Evolutionary conservation across 345 rosid species (phyloP).

Genomic region (Salix udensis): DNA sequence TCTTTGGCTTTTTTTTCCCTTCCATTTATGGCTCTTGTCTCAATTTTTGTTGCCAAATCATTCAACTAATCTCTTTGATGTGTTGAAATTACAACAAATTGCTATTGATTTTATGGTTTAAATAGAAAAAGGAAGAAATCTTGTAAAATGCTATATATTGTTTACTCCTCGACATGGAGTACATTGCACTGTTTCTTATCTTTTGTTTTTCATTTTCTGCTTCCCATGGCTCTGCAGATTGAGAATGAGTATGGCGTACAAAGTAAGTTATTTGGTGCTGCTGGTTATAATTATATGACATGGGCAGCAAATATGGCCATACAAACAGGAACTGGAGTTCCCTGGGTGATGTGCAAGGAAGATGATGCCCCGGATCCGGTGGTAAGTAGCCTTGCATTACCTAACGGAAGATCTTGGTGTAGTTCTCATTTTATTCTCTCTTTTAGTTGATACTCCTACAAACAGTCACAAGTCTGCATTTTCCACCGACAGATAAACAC

Average conservation of each 20-base stretch:
- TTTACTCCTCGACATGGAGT: not conserved
- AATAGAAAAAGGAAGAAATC: not conserved
- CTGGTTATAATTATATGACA: conserved; percentile 75
- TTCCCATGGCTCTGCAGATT: conserved; percentile 46
- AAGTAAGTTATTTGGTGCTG: conserved; percentile 69
- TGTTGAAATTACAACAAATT: not conserved
- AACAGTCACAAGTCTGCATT: not conserved
- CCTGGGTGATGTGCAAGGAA: conserved; percentile 99
- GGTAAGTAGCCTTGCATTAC: conserved; percentile 36
- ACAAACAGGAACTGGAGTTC: conserved; percentile 79
- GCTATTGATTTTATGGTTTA: not conserved
- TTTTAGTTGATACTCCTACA: not conserved
- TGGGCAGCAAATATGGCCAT: conserved; percentile 99
- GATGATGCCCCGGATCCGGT: conserved; percentile 99
- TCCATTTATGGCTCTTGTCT: not conserved
- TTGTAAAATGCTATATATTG: not conserved
- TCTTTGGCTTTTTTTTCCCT: not conserved
- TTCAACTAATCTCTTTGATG: not conserved
- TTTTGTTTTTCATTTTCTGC: not conserved
- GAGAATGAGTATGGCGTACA: conserved; percentile 96
- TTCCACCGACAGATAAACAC: conserved; percentile 68
- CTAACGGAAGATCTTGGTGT: not conserved
- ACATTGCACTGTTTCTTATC: too few relatives aligned
- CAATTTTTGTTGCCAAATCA: not conserved
- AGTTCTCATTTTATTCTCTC: not conserved